Percentiles rank a stretch among this genome's conserved stretches.
These are phyloP conservation scores for Pistacia atlantica DNA, from an alignment of 345 rosid genomes.

Conservation along the genomic window DNA sequence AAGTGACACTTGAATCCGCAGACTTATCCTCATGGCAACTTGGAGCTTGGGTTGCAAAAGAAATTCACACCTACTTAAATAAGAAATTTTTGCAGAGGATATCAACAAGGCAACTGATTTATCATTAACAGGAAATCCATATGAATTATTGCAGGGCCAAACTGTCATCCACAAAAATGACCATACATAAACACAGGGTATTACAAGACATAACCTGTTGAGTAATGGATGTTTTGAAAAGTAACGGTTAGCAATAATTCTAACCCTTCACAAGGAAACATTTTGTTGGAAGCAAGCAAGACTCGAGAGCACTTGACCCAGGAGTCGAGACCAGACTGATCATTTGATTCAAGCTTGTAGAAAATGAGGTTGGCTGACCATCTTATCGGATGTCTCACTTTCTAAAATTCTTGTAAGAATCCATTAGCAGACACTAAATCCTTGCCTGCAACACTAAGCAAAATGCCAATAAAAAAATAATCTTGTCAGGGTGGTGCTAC, in stretches of 20 bases:
- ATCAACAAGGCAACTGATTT: conserved; percentile 4
- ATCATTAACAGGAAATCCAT: not conserved
- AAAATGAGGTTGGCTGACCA: conserved; percentile 7
- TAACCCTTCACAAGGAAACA: conserved; percentile 23
- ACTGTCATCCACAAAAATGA: conserved; percentile 11
- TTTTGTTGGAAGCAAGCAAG: conserved; percentile 13
- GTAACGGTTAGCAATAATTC: conserved; percentile 22
- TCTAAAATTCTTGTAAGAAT: not conserved
- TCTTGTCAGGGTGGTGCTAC: not conserved
- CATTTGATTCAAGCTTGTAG: not conserved
- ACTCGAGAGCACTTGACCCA: not conserved
- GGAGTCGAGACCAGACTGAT: not conserved
- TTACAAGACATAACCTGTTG: conserved; percentile 20
- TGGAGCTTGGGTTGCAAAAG: not conserved
- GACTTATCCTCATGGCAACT: not conserved
- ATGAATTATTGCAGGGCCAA: conserved; percentile 19
- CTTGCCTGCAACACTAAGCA: conserved; percentile 18
- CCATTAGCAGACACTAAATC: conserved; percentile 4
- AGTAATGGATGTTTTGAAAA: conserved; percentile 15
- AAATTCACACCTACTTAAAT: not conserved
- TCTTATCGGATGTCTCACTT: conserved; percentile 11
- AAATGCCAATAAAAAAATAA: not conserved
- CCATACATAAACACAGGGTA: conserved; percentile 25
- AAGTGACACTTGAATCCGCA: not conserved
- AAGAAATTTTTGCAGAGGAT: not conserved